phyloP scores from a whole-genome alignment of 345 rosid genomes.

The Turritis glabra region DNA sequence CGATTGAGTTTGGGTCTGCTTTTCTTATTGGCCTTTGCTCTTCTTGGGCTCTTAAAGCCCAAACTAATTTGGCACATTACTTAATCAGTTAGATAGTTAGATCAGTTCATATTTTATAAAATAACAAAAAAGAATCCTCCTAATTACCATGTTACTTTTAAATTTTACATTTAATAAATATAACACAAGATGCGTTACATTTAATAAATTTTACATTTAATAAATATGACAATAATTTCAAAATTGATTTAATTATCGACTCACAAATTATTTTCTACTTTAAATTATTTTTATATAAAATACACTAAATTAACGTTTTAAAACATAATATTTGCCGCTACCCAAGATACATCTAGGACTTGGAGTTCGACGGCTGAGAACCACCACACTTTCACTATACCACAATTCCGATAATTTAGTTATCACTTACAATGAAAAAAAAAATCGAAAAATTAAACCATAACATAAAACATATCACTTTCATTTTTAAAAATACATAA shows the following conservation, averaged over 20 bases:
- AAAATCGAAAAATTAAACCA: neutral
- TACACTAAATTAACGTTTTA: neutral
- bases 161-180: neutral
- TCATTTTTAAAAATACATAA: neutral
- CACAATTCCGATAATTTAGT: neutral
- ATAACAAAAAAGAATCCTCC: neutral
- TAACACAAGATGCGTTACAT: neutral
- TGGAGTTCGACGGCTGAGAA: neutral
- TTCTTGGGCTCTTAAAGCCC: neutral
- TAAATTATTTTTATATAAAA: neutral
- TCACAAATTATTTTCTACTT: neutral
- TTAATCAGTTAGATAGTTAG: neutral
- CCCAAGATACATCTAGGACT: neutral
- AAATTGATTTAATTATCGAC: neutral
- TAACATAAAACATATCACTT: neutral
- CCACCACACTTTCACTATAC: neutral
- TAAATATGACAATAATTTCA: neutral
- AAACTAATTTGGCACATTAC: neutral
- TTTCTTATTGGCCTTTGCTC: neutral
- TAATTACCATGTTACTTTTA: neutral
- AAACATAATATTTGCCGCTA: neutral
- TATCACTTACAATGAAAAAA: neutral
- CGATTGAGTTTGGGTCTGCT: neutral
- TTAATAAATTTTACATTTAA: too few relatives aligned
- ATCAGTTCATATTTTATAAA: neutral